These are phyloP conservation scores for Polygonum maritimum DNA, from an alignment of 148 eudicot genomes.

Conservation along the genomic window DNA sequence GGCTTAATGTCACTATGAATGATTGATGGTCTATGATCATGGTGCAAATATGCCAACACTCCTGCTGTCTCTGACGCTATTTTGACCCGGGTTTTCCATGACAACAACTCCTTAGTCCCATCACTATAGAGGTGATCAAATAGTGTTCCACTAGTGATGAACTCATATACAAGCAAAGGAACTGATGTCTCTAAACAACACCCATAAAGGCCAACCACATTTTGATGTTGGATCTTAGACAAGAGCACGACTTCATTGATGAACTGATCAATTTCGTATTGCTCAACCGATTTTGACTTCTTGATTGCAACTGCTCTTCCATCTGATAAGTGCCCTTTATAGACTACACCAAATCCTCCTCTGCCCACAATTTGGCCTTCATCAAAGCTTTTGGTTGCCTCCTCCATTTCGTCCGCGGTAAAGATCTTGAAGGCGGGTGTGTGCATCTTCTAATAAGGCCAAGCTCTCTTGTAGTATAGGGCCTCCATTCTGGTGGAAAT, in stretches of 20 bases:
- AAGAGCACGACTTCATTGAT: slow-evolving; percentile 22
- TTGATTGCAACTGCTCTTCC: background rate
- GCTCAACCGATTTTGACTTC: slow-evolving; percentile 18
- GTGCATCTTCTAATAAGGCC: background rate
- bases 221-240: slow-evolving; percentile 16
- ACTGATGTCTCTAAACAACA: slow-evolving; percentile 23
- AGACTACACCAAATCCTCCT: slow-evolving; percentile 25
- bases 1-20: slow-evolving; percentile 31
- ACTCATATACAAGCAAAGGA: slow-evolving; percentile 23
- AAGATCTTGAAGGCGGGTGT: slow-evolving; percentile 13
- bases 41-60: slow-evolving; percentile 32
- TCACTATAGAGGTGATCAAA: slow-evolving; percentile 17
- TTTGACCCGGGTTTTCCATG: slow-evolving; percentile 15
- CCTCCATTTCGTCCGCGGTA: slow-evolving; percentile 12
- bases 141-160: slow-evolving; percentile 20
- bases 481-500: slow-evolving; percentile 10
- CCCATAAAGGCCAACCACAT: slow-evolving; percentile 24
- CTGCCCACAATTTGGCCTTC: slow-evolving; percentile 18
- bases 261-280: slow-evolving; percentile 22
- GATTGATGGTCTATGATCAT: slow-evolving; percentile 19
- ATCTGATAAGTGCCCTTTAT: slow-evolving; percentile 3
- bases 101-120: slow-evolving; percentile 9
- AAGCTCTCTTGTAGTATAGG: background rate
- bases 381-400: slow-evolving; percentile 25
- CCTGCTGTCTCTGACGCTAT: slow-evolving; percentile 18